Conservation (phyloP, 805 yeast genomes). For the Candida verbasci region DNA sequence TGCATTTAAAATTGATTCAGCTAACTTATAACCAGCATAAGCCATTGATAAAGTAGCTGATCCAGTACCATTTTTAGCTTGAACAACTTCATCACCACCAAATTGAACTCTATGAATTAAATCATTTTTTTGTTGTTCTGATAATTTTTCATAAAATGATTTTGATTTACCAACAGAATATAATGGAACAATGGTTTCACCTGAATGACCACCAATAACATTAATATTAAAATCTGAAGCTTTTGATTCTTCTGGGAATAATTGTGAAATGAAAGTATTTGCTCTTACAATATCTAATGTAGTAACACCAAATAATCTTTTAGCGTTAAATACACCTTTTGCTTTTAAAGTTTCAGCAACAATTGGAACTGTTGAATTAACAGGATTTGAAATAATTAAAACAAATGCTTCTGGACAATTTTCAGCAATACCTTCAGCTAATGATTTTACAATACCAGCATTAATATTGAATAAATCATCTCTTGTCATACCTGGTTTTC, state of each 20-base stretch:
- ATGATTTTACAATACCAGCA: slow-evolving; percentile 70
- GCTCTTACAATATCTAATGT: slow-evolving; percentile 86
- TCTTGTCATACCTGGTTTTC: slow-evolving; percentile 94
- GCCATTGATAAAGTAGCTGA: slow-evolving; percentile 87
- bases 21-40: slow-evolving; percentile 75
- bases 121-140: slow-evolving; percentile 60
- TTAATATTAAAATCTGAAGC: slow-evolving; percentile 58
- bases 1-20: slow-evolving; percentile 61
- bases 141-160: slow-evolving; percentile 34
- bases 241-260: slow-evolving; percentile 38
- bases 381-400: slow-evolving; percentile 87
- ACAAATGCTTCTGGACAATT: slow-evolving; percentile 72
- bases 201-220: slow-evolving; percentile 94
- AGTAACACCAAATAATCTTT: slow-evolving; percentile 81
- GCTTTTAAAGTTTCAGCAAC: slow-evolving; percentile 75
- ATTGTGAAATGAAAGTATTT: slow-evolving; percentile 67
- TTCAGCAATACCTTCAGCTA: slow-evolving; percentile 72
- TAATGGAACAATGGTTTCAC: slow-evolving; percentile 89
- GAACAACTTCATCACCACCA: slow-evolving; percentile 87
- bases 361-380: slow-evolving; percentile 88
- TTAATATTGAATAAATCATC: slow-evolving; percentile 83
- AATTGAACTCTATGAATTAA: slow-evolving; percentile 88
- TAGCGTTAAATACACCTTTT: slow-evolving; percentile 64
- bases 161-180: slow-evolving; percentile 45
- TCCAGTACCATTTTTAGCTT: slow-evolving; percentile 81